Evolutionary conservation across 805 yeast genomes (phyloP).

Genomic region (Cyberlindnera meyerae): DNA sequence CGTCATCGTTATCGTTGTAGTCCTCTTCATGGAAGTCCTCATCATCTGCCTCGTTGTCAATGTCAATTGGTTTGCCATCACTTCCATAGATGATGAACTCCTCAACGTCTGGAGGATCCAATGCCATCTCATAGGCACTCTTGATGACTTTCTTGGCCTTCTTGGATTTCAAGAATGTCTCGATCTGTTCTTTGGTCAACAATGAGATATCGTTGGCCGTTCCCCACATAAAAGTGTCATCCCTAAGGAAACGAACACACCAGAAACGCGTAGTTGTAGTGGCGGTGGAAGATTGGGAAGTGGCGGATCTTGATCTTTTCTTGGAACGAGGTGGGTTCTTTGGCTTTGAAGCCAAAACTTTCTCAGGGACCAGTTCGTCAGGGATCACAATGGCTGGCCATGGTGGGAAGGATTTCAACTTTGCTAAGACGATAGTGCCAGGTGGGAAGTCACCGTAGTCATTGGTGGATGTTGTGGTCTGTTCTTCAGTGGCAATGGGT

Average conservation of each 20-base stretch:
- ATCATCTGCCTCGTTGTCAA: slow-evolving; percentile 29
- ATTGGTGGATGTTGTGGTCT: slow-evolving; percentile 1
- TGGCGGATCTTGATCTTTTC: too few species aligned
- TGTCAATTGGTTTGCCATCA: slow-evolving; percentile 35
- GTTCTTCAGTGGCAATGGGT: not conserved
- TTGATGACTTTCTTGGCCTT: slow-evolving; percentile 41
- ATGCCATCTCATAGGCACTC: slow-evolving; percentile 50
- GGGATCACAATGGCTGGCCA: slow-evolving; percentile 88
- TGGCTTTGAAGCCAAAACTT: slow-evolving; percentile 47
- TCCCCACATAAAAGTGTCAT: slow-evolving; percentile 71
- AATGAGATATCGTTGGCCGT: slow-evolving; percentile 44
- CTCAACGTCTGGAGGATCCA: slow-evolving; percentile 44
- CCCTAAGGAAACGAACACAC: slow-evolving; percentile 68
- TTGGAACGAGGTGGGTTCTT: slow-evolving; percentile 28
- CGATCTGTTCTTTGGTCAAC: slow-evolving; percentile 39
- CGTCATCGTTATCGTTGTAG: slow-evolving; percentile 29
- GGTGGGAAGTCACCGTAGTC: slow-evolving; percentile 34
- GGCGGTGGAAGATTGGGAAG: too few species aligned
- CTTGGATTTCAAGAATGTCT: slow-evolving; percentile 32
- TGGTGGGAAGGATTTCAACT: slow-evolving; percentile 81
- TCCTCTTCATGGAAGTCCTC: slow-evolving; percentile 26
- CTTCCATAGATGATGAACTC: slow-evolving; percentile 40
- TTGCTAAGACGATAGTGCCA: slow-evolving; percentile 63
- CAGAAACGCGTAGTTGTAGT: slow-evolving; percentile 18
- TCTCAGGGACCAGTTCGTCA: slow-evolving; percentile 52